Base-by-base conservation (phyloP, 2,329 filamentous ascomycete species). In the Curvularia hawaiiensis region DNA sequence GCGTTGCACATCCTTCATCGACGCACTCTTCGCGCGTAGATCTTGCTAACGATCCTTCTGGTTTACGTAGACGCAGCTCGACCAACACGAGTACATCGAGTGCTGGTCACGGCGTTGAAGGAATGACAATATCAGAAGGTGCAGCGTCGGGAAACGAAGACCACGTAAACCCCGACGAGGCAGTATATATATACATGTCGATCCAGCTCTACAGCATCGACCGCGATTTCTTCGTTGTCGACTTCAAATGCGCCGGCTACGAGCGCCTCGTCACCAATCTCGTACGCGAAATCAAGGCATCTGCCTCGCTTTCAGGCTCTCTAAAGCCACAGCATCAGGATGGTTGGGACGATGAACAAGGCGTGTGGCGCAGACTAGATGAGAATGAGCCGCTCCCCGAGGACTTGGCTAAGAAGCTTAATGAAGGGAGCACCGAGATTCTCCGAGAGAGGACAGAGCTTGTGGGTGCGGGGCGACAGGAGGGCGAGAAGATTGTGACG, bases 241-340 rank as follows among this genome's bases (percentile, higher is more conserved):
- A 99, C 76, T 99, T 99, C 83, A 98, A 97, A 75, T 98, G 94
- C 75, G 93, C 95, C 14, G 95, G 95, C 20, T 99, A 99, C 78
- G 95, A 99, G 79, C 91, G 95, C 54, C 89, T 94, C 48, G 86
- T 89, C 3, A 68, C 71, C 10, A 75, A 77, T 5, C 72, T 82
- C 46, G 74, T 78, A 8, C 73, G 73, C 50, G 76, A 78, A 55
- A 70, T 78, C 57, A 75, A 75, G 55, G 69, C 69, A 1, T 50
- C 64, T 1, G 3, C 58, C 61, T 6, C 65, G 61, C 28, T 65
- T 62, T 12, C 62, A 65, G n/a, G 54, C 58, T 7, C 64, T 67
- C 10, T 61, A 61, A 2, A 61, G 52, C 0, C 59, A 53, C 31
- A 58, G 54, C n/a, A 75, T 31, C 63, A 67, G 47, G 69, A 72